Conservation (phyloP, 164 flowering plant genomes). For the Vitis cinerea region DNA sequence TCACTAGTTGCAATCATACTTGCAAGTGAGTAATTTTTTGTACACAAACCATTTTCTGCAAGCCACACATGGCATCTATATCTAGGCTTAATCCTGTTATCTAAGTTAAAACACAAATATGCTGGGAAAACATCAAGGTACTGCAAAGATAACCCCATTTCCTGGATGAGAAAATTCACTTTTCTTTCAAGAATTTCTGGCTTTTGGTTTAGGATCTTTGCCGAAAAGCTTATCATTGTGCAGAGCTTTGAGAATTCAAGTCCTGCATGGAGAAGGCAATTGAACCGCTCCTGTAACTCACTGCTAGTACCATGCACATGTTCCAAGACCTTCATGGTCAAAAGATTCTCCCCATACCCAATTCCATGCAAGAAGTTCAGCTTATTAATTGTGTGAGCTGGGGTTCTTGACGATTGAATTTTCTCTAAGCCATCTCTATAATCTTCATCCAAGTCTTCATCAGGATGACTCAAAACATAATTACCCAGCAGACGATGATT, state of each 20-base stretch:
- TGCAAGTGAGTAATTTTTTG: conserved; percentile 38
- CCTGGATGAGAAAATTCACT: conserved; percentile 43
- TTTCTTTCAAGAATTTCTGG: conserved; percentile 40
- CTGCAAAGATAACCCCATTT: conserved; percentile 40
- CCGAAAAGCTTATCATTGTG: conserved; percentile 34
- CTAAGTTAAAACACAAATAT: conserved; percentile 55
- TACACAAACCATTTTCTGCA: conserved; percentile 35
- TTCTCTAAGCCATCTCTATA: conserved; percentile 33
- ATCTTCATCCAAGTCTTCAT: conserved; percentile 36
- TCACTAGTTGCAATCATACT: conserved; percentile 58
- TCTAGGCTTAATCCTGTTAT: conserved; percentile 62
- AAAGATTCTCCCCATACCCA: conserved; percentile 66
- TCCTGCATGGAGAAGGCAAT: conserved; percentile 46
- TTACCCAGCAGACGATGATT: conserved; percentile 36
- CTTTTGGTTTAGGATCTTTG: conserved; percentile 57
- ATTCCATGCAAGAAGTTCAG: conserved; percentile 53
- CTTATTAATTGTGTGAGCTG: conserved; percentile 35
- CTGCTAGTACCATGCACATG: conserved; percentile 39
- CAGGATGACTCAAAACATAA: conserved; percentile 23
- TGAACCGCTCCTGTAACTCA: conserved; percentile 54
- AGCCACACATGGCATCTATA: conserved; percentile 58
- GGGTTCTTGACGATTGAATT: conserved; percentile 24
- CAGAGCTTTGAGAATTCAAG: conserved; percentile 52
- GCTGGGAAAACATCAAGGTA: conserved; percentile 53
- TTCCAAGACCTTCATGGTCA: conserved; percentile 40